Percentiles rank a stretch among this genome's conserved stretches.
These are phyloP conservation scores for Magnusiomyces fungicola DNA, from an alignment of 1,139 yeast genomes.

Conservation along the genomic window DNA sequence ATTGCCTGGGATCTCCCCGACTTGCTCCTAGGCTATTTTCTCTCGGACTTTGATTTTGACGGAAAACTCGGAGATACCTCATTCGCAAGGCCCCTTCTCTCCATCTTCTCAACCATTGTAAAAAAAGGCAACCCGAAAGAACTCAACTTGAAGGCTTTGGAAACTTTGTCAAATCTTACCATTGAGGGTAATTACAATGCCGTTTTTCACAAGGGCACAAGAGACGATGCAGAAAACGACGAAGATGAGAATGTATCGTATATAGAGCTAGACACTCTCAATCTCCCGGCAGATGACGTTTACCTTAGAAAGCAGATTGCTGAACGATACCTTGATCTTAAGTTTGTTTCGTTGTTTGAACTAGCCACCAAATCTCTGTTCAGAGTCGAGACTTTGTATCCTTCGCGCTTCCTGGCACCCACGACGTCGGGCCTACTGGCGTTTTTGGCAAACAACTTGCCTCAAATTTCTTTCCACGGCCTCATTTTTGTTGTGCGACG, in stretches of 20 bases:
- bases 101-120: conserved; percentile 53
- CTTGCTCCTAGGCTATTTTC: conserved; percentile 40
- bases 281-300: background rate
- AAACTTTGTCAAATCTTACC: conserved; percentile 40
- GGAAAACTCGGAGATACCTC: conserved; percentile 21
- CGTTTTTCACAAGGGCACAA: background rate
- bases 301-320: conserved; percentile 12
- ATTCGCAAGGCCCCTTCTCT: conserved; percentile 33
- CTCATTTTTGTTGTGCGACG: conserved; percentile 49
- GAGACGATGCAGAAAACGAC: conserved; percentile 17
- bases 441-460: conserved; percentile 39
- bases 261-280: background rate
- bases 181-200: conserved; percentile 23
- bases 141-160: conserved; percentile 61
- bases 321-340: conserved; percentile 44
- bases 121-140: conserved; percentile 72
- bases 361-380: conserved; percentile 47
- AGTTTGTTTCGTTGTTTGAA: conserved; percentile 58
- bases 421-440: conserved; percentile 50
- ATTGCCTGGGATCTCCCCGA: conserved; percentile 88
- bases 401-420: conserved; percentile 70
- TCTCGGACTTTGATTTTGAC: conserved; percentile 21
- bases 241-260: conserved; percentile 14
- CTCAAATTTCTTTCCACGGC: conserved; percentile 29
- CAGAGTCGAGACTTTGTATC: conserved; percentile 56